Percentiles rank a stretch among this genome's conserved stretches.
Conservation (phyloP, 169 alveolate genomes). For the Miamiensis avidus region DNA sequence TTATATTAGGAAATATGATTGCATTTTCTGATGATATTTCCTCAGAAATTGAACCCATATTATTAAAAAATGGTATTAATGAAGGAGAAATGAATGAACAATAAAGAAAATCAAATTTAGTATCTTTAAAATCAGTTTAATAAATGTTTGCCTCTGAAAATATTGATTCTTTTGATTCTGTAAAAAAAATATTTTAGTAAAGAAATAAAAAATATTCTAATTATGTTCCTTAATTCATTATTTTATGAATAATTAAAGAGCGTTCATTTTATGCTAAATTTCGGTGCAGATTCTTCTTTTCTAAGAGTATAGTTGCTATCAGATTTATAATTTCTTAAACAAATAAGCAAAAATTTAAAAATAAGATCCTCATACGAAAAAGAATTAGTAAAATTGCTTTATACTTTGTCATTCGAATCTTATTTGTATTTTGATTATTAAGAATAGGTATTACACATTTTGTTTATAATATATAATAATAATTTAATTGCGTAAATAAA, state of each 20-base stretch:
- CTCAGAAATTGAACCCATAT: not conserved
- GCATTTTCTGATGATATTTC: not conserved
- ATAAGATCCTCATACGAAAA: too few relatives aligned
- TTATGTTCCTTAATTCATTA: too few relatives aligned
- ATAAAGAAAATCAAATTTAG: not conserved
- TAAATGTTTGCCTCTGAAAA: not conserved
- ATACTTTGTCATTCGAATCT: not conserved
- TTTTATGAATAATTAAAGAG: too few relatives aligned
- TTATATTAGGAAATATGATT: not conserved
- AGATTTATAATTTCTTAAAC: too few relatives aligned
- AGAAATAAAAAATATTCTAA: too few relatives aligned
- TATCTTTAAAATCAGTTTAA: not conserved
- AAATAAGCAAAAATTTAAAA: not conserved
- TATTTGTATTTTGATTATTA: too few relatives aligned
- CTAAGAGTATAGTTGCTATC: not conserved
- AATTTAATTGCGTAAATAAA: not conserved
- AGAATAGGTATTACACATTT: not conserved
- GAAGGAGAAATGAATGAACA: not conserved
- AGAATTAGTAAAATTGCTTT: not conserved
- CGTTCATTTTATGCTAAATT: too few relatives aligned
- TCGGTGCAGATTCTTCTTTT: not conserved
- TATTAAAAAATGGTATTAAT: not conserved
- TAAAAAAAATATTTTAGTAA: too few relatives aligned
- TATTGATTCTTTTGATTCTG: not conserved
- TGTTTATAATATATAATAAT: too few relatives aligned